Evolutionary conservation across 2,329 filamentous ascomycete genomes (phyloP), one percentile per base, ranked within the genome.

Genomic region (Penicillium sp.): DNA sequence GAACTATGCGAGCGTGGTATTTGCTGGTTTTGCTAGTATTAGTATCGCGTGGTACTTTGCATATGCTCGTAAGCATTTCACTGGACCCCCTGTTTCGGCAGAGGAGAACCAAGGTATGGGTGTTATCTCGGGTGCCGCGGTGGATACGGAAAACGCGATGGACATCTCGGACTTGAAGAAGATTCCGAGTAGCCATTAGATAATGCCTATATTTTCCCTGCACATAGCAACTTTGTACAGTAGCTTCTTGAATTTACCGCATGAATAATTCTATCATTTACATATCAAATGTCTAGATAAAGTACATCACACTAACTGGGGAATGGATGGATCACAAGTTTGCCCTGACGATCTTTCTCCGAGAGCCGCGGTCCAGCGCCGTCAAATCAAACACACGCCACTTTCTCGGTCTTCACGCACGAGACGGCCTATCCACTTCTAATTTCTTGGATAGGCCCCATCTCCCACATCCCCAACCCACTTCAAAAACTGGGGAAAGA

Each of bases 1-100:
- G 86, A 89, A 89, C 71, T 89, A 88, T 68, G 86, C 86, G 2
- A 84, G 81, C 19, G 86, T 85, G 8, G 86, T 88, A 6, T 88
- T 89, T 72, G 81, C 83, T 3, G 85, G 82, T 0, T 88, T 89
- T 57, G 86, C 80, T 0, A 62, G 73, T 14, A 83, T 88, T 57
- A 86, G 84, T 50, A 71, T 86, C 11, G 61, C 77, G 3, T 89
- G 86, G 86, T 89, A 89, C 70, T 79, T 87, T 61, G 78, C 77
- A 1, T 83, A 85, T 66, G 86, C 85, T 8, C 76, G 86, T 50
- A 86, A 85, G 73, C 81, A 84, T 61, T 89, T 89, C 64, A 86
- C 78, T 3, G 86, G 86, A 0, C 86, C 86, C 24, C 75, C 75
- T 3, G 63, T 76, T 35, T 63, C 62, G 10, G 52, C 64, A 24